These are phyloP conservation scores for Saccharomycopsis fodiens DNA, from an alignment of 805 yeast genomes.

Conservation along the genomic window DNA sequence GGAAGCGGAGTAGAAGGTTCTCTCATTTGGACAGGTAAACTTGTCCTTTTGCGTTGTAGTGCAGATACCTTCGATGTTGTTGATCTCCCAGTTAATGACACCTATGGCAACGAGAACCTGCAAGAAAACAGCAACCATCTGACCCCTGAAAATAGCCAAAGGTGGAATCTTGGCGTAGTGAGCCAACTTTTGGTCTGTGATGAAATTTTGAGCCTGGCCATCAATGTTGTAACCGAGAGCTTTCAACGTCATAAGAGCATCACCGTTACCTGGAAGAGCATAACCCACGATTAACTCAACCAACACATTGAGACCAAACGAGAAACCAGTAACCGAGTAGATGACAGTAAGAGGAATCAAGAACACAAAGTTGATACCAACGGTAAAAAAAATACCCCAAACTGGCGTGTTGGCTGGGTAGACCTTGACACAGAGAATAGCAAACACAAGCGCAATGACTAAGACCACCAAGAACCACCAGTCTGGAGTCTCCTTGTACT, in stretches of 20 bases:
- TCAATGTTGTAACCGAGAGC: conserved; percentile 49
- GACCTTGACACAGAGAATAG: conserved; percentile 38
- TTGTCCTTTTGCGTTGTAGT: conserved; percentile 32
- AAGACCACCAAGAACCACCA: conserved; percentile 43
- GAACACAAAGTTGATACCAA: conserved; percentile 46
- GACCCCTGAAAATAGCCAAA: conserved; percentile 46
- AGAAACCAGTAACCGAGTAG: conserved; percentile 52
- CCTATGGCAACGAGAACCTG: conserved; percentile 35
- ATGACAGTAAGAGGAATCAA: conserved; percentile 56
- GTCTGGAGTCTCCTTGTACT: conserved; percentile 55
- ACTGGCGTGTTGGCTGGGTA: conserved; percentile 48
- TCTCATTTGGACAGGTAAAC: conserved; percentile 40
- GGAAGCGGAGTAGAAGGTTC: conserved; percentile 45
- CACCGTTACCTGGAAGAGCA: conserved; percentile 51
- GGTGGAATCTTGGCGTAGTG: conserved; percentile 62
- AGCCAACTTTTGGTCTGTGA: conserved; percentile 51
- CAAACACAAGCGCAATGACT: conserved; percentile 36
- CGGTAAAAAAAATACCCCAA: conserved; percentile 54
- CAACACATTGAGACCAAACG: conserved; percentile 52
- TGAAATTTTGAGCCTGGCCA: conserved; percentile 44
- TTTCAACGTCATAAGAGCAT: conserved; percentile 56
- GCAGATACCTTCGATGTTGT: conserved; percentile 36
- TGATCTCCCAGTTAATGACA: conserved; percentile 35
- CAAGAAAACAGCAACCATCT: conserved; percentile 37
- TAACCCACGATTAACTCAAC: conserved; percentile 60